phyloP scores from a whole-genome alignment of 176 grass and related monocot species.

The Aegilops longissima region DNA sequence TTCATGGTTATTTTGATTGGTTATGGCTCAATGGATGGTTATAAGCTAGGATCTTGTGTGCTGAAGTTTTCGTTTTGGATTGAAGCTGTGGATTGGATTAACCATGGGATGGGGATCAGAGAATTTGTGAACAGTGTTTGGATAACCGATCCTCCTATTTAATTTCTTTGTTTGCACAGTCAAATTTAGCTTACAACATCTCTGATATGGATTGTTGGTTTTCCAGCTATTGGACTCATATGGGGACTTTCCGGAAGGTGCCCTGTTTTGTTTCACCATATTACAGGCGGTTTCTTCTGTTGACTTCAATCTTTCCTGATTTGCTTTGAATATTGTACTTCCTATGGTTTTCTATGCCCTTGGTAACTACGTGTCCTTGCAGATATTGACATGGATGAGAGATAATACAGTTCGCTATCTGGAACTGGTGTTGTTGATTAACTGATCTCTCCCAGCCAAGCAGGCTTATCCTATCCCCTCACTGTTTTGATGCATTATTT shows the following conservation, averaged over 20 bases:
- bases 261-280: background rate
- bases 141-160: background rate
- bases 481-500: background rate
- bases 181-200: background rate
- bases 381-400: background rate
- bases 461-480: background rate
- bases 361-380: background rate
- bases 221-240: slow-evolving; percentile 4
- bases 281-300: background rate
- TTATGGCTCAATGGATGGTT: background rate
- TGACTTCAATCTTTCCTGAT: background rate
- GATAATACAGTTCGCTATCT: background rate
- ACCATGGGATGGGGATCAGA: background rate
- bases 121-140: background rate
- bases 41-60: background rate
- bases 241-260: background rate
- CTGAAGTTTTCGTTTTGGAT: too few species aligned
- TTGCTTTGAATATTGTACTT: background rate
- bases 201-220: background rate
- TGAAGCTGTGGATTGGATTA: background rate
- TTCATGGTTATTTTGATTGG: background rate
- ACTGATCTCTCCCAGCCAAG: background rate
- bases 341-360: background rate
- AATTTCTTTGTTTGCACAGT: background rate
- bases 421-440: background rate